Conservation (phyloP, 2,329 filamentous ascomycete genomes). For the Fusarium palustre region DNA sequence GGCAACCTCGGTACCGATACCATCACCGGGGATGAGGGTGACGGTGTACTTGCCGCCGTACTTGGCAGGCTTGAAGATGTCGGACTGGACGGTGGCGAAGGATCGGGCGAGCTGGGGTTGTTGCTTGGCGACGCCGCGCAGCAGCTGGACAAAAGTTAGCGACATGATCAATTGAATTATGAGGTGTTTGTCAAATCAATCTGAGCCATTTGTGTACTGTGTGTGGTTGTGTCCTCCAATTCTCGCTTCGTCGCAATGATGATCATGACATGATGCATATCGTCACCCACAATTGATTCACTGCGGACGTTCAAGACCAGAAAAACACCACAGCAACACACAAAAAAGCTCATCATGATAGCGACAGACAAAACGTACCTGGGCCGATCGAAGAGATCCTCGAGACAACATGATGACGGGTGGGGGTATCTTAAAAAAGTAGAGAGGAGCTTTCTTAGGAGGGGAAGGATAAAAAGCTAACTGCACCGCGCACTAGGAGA, state of each 20-base stretch:
- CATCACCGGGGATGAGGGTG: slow-evolving; percentile 97
- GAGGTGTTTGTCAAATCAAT: not conserved
- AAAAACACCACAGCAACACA: not conserved
- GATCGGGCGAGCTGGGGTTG: slow-evolving; percentile 63
- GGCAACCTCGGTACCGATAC: slow-evolving; percentile 97
- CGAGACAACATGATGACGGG: slow-evolving; percentile 67
- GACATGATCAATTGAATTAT: slow-evolving; percentile 17
- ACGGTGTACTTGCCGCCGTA: slow-evolving; percentile 99
- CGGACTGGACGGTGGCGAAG: slow-evolving; percentile 87
- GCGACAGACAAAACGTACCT: slow-evolving; percentile 57
- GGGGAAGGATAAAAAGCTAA: slow-evolving; percentile 12
- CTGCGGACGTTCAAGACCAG: not conserved
- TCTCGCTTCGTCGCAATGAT: slow-evolving; percentile 23
- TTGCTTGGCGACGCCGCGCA: slow-evolving; percentile 63
- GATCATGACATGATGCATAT: slow-evolving; percentile 37
- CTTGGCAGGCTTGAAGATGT: slow-evolving; percentile 99
- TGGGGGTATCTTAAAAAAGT: slow-evolving; percentile 21
- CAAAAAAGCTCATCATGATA: slow-evolving; percentile 17
- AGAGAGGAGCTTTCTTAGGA: slow-evolving; percentile 37
- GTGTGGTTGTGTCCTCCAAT: slow-evolving; percentile 9
- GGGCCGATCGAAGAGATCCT: slow-evolving; percentile 66
- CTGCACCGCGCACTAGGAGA: slow-evolving; percentile 25
- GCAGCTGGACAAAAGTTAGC: slow-evolving; percentile 58
- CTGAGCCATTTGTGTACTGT: slow-evolving; percentile 9
- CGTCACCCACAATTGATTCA: slow-evolving; percentile 12